phyloP scores from a whole-genome alignment of 306 rosid species.

The Quercus agrifolia region DNA sequence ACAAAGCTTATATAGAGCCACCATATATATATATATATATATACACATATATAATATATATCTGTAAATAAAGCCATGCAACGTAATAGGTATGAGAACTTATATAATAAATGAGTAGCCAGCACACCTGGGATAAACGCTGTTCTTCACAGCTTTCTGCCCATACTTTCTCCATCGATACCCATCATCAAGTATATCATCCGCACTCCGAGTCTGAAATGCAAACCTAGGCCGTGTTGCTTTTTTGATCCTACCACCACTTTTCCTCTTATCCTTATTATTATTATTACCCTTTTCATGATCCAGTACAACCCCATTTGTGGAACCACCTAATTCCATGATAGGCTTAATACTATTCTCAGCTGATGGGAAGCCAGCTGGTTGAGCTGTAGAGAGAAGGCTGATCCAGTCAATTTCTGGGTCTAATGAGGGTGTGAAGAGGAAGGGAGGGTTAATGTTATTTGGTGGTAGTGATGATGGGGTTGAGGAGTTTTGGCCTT shows the following conservation, averaged over 20 bases:
- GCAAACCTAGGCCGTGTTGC: conserved; percentile 67
- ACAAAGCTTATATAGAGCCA: neutral
- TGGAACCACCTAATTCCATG: conserved; percentile 8
- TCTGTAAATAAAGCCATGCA: neutral
- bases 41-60: too few relatives aligned
- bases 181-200: conserved; percentile 93
- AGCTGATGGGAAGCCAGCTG: neutral
- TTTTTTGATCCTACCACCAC: conserved; percentile 39
- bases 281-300: conserved; percentile 18
- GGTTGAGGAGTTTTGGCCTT: conserved; percentile 35
- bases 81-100: neutral
- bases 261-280: conserved; percentile 25
- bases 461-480: conserved; percentile 5
- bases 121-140: conserved; percentile 64
- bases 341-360: conserved; percentile 19
- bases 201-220: conserved; percentile 80
- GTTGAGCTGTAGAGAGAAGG: conserved; percentile 43
- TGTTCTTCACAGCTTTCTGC: conserved; percentile 87
- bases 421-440: conserved; percentile 26
- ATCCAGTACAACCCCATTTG: conserved; percentile 1
- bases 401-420: conserved; percentile 64
- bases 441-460: conserved; percentile 28
- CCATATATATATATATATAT: too few relatives aligned
- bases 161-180: conserved; percentile 98
- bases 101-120: neutral